Evolutionary conservation across 139 green algal genomes (phyloP), one percentile per base, ranked within the genome.

Genomic region (Asterochloris erici): DNA sequence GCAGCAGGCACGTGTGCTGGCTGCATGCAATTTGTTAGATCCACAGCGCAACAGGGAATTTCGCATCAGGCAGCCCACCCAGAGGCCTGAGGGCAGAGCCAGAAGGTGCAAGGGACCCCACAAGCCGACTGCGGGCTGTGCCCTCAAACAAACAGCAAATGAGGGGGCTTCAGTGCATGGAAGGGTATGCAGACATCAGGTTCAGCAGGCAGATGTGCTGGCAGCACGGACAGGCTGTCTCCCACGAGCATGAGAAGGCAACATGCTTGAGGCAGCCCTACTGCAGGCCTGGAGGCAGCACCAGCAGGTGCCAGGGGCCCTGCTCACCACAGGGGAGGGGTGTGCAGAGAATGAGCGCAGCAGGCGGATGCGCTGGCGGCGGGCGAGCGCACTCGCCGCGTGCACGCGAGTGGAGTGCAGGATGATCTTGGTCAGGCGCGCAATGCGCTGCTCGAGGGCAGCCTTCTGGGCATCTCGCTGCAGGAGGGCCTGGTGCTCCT

Each of bases 381-480:
- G 68, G 66, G 47, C 47, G 21, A 68, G 66, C 60, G 79, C 77
- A 10, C 28, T 73, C 27, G 17, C 69, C 61, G 77, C 73, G 28
- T n/a, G 17, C 15, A 73, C 73, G 26, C 77, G 77, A 19, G 82
- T 87, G 68, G 90, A 93, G 61, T 90, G 84, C 54, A 94, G 83
- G 61, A 94, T 90, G 70, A 94, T 79, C 61, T 88, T 88, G 26
- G 87, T 94, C 29, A 94, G 85, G 38, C 91, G 84, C 11, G 86
- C 61, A 23, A 94, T 90, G 38, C 86, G 83, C 21, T 54, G 28
- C 80, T 93, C 69, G 38, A 94, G 81, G 62, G 81, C 88, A n/a
- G 75, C 81, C 71, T 92, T 91, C 27, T 90, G 85, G 24, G 85
- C 73, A 81, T 94, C 92, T 26, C 84, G 77, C 47, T 85, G 82